These are phyloP conservation scores for Pugionium dolabratum DNA, from an alignment of 345 rosid species.

Conservation along the genomic window DNA sequence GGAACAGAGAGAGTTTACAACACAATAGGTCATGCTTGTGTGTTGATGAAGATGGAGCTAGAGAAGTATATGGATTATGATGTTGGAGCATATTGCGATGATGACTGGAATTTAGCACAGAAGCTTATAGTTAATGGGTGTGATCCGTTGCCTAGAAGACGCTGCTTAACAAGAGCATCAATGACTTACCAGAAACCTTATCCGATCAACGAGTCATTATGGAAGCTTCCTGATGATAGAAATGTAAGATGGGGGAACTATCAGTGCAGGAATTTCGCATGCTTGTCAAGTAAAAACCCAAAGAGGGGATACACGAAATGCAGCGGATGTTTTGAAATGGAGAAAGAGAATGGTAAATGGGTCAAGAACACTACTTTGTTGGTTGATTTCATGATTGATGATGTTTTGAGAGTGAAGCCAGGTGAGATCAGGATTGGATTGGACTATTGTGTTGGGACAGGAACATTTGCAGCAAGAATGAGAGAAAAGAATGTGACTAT, in stretches of 20 bases:
- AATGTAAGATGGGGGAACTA: constrained; percentile 85
- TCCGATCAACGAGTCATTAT: constrained; percentile 75
- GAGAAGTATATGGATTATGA: constrained; percentile 89
- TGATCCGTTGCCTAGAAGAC: constrained; percentile 81
- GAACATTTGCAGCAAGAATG: constrained; percentile 87
- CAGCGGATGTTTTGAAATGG: constrained; percentile 82
- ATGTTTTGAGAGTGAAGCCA: constrained; percentile 62
- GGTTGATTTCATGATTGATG: constrained; percentile 58
- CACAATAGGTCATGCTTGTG: constrained; percentile 86
- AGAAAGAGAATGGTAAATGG: constrained; percentile 78
- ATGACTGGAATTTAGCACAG: constrained; percentile 84
- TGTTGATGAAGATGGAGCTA: constrained; percentile 61
- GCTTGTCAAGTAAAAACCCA: constrained; percentile 61
- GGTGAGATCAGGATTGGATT: constrained; percentile 72
- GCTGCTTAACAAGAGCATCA: constrained; percentile 83
- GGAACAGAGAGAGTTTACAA: constrained; percentile 64
- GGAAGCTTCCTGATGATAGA: constrained; percentile 81
- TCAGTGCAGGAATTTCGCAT: constrained; percentile 65
- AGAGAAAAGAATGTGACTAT: constrained; percentile 15
- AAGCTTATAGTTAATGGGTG: constrained; percentile 70
- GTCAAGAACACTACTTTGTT: constrained; percentile 49
- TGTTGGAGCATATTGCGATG: constrained; percentile 78
- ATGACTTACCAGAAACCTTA: constrained; percentile 75
- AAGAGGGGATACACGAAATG: constrained; percentile 75
- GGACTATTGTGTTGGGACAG: constrained; percentile 41